phyloP scores from a whole-genome alignment of 352 stramenopile species.

The Globisporangium takayamanum region DNA sequence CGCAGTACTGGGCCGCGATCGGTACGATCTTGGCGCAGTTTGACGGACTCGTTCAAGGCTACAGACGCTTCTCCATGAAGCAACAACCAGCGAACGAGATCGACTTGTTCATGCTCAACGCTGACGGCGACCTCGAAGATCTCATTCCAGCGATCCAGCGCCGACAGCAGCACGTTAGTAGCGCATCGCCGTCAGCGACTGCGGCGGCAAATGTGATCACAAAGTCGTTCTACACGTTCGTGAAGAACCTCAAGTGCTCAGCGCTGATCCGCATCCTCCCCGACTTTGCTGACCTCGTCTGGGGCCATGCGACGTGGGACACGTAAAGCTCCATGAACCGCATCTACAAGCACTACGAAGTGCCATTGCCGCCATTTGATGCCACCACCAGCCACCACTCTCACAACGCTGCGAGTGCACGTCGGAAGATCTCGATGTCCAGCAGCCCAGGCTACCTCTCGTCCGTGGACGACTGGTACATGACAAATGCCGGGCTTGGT shows the following conservation, averaged over 20 bases:
- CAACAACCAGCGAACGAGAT: conserved; percentile 19
- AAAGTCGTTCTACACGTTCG: conserved; percentile 31
- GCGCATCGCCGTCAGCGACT: background rate
- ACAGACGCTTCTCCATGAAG: conserved; percentile 21
- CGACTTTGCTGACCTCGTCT: conserved; percentile 51
- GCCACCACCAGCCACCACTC: background rate
- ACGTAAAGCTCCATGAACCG: conserved; percentile 66
- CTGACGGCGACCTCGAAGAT: conserved; percentile 47
- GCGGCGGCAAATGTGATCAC: conserved; percentile 9
- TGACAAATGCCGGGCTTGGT: conserved; percentile 38
- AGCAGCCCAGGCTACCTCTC: conserved; percentile 71
- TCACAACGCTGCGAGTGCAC: background rate
- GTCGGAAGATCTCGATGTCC: conserved; percentile 56
- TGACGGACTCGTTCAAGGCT: conserved; percentile 42
- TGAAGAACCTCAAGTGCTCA: conserved; percentile 66
- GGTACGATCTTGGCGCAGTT: conserved; percentile 38
- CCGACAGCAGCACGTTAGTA: conserved; percentile 1
- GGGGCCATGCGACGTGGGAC: conserved; percentile 71
- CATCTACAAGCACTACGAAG: conserved; percentile 79
- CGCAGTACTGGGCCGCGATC: conserved; percentile 31
- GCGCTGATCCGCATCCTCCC: conserved; percentile 59
- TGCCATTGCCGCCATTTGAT: conserved; percentile 28
- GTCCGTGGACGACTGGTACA: conserved; percentile 81
- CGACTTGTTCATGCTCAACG: conserved; percentile 51
- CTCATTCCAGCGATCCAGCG: conserved; percentile 32